Evolutionary conservation across 768 basidiomycete species (phyloP).

Genomic region (Boletus sp.): DNA sequence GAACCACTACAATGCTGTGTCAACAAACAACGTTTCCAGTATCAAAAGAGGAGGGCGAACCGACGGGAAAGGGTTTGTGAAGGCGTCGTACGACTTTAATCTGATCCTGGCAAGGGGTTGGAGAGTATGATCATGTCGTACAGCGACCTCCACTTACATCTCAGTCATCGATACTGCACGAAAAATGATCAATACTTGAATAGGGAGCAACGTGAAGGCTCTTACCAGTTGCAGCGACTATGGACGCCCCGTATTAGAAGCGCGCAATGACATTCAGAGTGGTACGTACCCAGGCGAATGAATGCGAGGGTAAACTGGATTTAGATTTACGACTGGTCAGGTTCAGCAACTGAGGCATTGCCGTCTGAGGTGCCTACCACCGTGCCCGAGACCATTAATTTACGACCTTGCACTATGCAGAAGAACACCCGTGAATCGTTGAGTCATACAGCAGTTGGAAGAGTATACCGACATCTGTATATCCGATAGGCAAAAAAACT

Average conservation of each 20-base stretch:
- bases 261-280: too few relatives aligned
- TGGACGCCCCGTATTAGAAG: not conserved
- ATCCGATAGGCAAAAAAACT: conserved; percentile 28
- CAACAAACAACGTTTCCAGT: not conserved
- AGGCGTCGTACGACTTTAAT: conserved; percentile 8
- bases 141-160: conserved; percentile 12
- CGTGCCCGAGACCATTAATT: conserved; percentile 9
- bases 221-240: conserved; percentile 23
- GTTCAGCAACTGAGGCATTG: not conserved
- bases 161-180: conserved; percentile 20
- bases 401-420: conserved; percentile 14
- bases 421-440: not conserved
- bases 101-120: conserved; percentile 8
- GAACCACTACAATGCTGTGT: conserved; percentile 34
- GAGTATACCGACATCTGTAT: conserved; percentile 16
- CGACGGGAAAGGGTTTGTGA: conserved; percentile 8
- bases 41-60: not conserved
- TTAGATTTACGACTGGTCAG: not conserved
- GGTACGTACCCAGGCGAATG: conserved; percentile 16
- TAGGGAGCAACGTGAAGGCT: not conserved
- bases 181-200: not conserved
- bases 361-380: conserved; percentile 10
- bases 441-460: not conserved
- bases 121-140: not conserved
- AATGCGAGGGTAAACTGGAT: conserved; percentile 16